Evolutionary conservation across 495 filamentous ascomycete species (phyloP), one percentile per base, ranked within the genome.

Genomic region (Echria macrotheca): DNA sequence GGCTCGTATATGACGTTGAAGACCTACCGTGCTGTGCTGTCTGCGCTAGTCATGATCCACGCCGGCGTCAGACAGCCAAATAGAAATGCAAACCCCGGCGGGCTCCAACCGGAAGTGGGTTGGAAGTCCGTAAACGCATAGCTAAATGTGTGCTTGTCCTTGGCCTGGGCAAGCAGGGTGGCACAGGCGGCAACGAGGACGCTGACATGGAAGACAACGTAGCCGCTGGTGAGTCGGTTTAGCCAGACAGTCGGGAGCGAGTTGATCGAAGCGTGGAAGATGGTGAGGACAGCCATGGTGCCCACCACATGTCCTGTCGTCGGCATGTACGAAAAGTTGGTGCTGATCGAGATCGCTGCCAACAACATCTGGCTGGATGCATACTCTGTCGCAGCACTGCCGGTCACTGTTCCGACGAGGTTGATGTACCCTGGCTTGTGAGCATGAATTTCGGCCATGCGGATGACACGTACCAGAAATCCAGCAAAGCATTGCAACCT

Each of bases 61-160:
- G 79, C 78, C 21, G 83, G 83, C 7, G 78, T 80, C 18, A 87
- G 64, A 59, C 84, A 85, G 17, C 83, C 83, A 50, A 87, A 84
- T 24, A 87, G 58, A 59, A 82, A 85, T n/a, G 76, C 78, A 57
- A 82, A 85, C 5, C 82, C 83, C 18, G 71, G 68, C 5, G 78
- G 82, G 0, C 49, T 72, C 83, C 83, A 87, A 10, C 82, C 82
- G 0, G 76, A 82, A 8, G 61, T 68, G 24, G 80, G 69, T 15
- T 72, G 73, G 39, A 84, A 76, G 26, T 81, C 57, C 19, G 80
- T 84, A 56, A 85, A 87, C 4, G 82, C 81, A 58, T 84, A 86
- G 9, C 56, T 62, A 8, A 81, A 72, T 47, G 67, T 69, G 47
- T 84, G 76, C 55, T 80, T 80, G 47, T 84, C 65, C 38, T 80